Conservation (phyloP, 768 basidiomycete species). For the Mycena indigotica region DNA sequence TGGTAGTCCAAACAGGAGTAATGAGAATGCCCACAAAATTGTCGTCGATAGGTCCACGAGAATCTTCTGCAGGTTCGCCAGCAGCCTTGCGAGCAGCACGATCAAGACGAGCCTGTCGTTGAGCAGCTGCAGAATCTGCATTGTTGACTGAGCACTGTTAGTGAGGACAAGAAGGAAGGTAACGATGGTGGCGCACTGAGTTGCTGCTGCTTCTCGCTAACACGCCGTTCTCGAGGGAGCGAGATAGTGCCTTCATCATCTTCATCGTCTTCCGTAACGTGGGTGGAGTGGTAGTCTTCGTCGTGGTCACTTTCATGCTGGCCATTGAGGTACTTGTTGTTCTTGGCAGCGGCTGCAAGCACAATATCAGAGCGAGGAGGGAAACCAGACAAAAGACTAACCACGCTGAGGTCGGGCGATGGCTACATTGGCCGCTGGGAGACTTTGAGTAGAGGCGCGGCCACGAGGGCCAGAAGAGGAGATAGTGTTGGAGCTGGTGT, state of each 20-base stretch:
- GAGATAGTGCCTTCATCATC: background rate
- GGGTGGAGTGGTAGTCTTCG: background rate
- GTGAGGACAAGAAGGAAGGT: background rate
- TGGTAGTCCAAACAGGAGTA: background rate
- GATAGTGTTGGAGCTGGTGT: background rate
- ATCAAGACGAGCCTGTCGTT: background rate
- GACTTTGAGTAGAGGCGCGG: background rate
- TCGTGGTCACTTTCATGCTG: background rate
- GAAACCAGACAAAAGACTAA: background rate
- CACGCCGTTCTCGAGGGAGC: background rate
- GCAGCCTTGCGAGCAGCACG: background rate
- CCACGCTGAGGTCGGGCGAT: background rate
- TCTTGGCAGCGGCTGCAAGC: background rate
- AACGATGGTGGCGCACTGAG: background rate
- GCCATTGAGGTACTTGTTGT: background rate
- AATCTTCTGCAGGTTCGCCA: no score
- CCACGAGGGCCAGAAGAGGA: background rate
- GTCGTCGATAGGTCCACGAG: background rate
- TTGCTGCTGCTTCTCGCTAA: background rate
- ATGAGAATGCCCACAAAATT: background rate
- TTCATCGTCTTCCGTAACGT: background rate
- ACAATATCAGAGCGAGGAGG: no score
- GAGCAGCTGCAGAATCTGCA: background rate
- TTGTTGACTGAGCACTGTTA: background rate
- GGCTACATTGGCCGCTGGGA: background rate